These are phyloP conservation scores for Rhynchospora tenuis DNA, from an alignment of 176 grass and related monocot genomes.

Conservation along the genomic window DNA sequence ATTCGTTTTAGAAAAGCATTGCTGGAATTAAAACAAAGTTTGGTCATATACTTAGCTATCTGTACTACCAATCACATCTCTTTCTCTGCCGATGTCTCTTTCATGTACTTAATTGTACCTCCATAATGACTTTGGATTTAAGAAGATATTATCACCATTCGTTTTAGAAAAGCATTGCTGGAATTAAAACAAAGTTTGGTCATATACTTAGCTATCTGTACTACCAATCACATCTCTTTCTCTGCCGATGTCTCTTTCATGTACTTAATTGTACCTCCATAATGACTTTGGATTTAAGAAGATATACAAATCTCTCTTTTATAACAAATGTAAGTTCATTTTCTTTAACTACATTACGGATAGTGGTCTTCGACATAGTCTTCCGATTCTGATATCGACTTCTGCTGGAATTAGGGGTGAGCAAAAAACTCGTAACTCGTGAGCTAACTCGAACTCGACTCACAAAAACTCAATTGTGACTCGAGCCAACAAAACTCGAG, in stretches of 20 bases:
- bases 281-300: not conserved
- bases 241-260: not conserved
- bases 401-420: too few species aligned
- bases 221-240: not conserved
- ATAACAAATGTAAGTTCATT: not conserved
- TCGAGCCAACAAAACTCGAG: too few species aligned
- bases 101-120: not conserved
- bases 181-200: not conserved
- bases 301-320: not conserved
- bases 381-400: too few species aligned
- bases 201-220: not conserved
- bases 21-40: conserved; percentile 1
- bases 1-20: not conserved
- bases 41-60: not conserved
- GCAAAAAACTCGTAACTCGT: too few species aligned
- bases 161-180: too few species aligned
- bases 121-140: not conserved
- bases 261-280: not conserved
- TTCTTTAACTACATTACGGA: not conserved
- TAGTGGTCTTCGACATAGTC: too few species aligned
- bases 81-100: not conserved
- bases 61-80: not conserved
- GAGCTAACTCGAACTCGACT: too few species aligned
- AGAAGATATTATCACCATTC: too few species aligned
- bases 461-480: too few species aligned